A percentile compares a stretch with the other conserved stretches of the same genome.
Conservation (phyloP, 1,284 basidiomycete species). For the Mrakiaceae sp. region DNA sequence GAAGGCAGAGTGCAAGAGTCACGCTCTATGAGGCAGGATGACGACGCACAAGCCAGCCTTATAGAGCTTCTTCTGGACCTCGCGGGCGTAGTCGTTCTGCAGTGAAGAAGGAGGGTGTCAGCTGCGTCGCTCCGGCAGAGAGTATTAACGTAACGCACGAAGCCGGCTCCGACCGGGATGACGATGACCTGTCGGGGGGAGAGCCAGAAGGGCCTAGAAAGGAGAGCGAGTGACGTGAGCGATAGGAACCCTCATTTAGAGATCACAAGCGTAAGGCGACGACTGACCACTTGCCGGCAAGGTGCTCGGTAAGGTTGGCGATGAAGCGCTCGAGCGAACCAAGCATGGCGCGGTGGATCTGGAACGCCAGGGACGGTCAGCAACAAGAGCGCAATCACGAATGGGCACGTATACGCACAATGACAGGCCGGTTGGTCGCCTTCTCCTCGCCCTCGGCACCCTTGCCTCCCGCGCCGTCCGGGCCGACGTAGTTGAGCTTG, state of each 20-base stretch:
- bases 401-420: constrained; percentile 34
- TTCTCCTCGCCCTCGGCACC: constrained; percentile 43
- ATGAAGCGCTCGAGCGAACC: constrained; percentile 94
- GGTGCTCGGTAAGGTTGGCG: constrained; percentile 94
- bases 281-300: constrained; percentile 85
- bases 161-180: constrained; percentile 81
- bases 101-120: constrained; percentile 13
- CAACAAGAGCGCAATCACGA: neutral
- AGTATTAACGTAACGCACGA: constrained; percentile 43
- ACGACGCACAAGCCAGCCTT: constrained; percentile 41
- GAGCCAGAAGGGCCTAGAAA: constrained; percentile 87
- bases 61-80: constrained; percentile 59
- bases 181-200: constrained; percentile 89
- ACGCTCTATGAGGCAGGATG: too few species aligned
- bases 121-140: neutral
- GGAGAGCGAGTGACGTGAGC: neutral
- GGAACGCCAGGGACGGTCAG: neutral
- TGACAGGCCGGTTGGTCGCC: constrained; percentile 70
- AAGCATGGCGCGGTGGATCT: constrained; percentile 89
- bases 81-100: constrained; percentile 80
- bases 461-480: constrained; percentile 47
- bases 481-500: constrained; percentile 74
- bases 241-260: neutral
- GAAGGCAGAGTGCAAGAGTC: neutral
- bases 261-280: neutral